Base-by-base conservation (phyloP, 352 stramenopile species). In the Phytophthora hybrid region DNA sequence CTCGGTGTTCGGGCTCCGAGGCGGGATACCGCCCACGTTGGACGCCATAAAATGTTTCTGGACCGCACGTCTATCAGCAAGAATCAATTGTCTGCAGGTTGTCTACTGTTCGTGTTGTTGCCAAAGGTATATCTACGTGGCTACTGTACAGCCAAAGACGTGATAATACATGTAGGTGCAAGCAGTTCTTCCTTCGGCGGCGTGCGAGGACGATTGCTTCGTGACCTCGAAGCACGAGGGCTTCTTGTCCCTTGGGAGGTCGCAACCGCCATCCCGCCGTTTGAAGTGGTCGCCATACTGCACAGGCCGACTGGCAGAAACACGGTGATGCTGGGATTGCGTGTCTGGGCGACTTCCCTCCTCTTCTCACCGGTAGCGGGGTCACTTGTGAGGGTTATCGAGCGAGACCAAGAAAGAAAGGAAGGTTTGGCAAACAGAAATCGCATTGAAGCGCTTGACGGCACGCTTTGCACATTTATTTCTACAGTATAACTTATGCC, bases 401-500 rank as follows among this genome's bases (percentile, higher is more conserved):
- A 46, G 37, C n/a, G 8, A 31, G 51, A 54, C 29, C 26, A 26
- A 66, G 9, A 11, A 71, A 21, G 44, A 13, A n/a, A 10, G 56
- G 21, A 9, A 14, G 37, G 19, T 5, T 10, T 21, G 19, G 23
- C 26, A 8, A 19, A 29, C 31, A 64, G 57, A 59, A 31, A 76
- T 62, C 59, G 61, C 39, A 65, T 62, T 44, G 41, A 56, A 18
- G 44, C 56, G 51, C 53, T 80, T 26, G 31, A 26, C 44, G 31
- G 31, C 56, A 23, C 59, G 34, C 34, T 65, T 78, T 64, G 59
- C 39, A 62, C 67, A 69, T 49, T 64, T 64, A 26, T 72, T 67
- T 62, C 32, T 54, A 51, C 32, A 66, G 46, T 55, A 64, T 73
- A 79, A 65, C 1, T 80, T 73, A 80, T 16, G 77, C 71, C 62